A percentile compares a stretch with the other conserved stretches of the same genome.
Conservation (phyloP, 2,329 filamentous ascomycete species). For the Neoscytalidium dimidiatum region DNA sequence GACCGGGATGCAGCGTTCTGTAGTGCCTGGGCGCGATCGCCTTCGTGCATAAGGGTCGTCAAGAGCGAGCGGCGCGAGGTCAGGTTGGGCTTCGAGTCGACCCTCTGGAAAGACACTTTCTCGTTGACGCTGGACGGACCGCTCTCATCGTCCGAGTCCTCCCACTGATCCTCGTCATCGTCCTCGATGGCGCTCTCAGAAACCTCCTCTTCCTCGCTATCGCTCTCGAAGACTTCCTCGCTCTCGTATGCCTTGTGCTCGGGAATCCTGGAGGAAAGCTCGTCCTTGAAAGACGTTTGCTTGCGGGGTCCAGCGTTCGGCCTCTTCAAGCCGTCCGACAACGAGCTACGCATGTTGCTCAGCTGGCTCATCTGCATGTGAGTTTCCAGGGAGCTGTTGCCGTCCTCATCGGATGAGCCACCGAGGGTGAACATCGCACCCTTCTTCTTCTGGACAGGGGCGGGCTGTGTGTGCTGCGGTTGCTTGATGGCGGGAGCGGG, state of each 20-base stretch:
- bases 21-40: slow-evolving; percentile 70
- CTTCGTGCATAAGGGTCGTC: slow-evolving; percentile 84
- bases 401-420: slow-evolving; percentile 80
- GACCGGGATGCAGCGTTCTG: slow-evolving; percentile 64
- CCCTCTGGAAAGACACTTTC: slow-evolving; percentile 79
- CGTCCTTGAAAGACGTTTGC: slow-evolving; percentile 78
- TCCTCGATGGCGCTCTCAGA: slow-evolving; percentile 62
- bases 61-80: slow-evolving; percentile 85
- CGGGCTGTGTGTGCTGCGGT: slow-evolving; percentile 27
- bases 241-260: slow-evolving; percentile 56
- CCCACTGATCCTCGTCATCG: slow-evolving; percentile 56
- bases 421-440: slow-evolving; percentile 74
- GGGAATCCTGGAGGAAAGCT: slow-evolving; percentile 68
- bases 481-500: slow-evolving; percentile 63
- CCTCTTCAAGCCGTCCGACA: slow-evolving; percentile 56
- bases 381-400: slow-evolving; percentile 73
- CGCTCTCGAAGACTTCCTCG: slow-evolving; percentile 60
- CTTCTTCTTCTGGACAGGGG: slow-evolving; percentile 59
- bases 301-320: slow-evolving; percentile 60
- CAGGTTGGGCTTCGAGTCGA: slow-evolving; percentile 83
- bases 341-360: slow-evolving; percentile 54
- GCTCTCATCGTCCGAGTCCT: slow-evolving; percentile 72
- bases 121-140: slow-evolving; percentile 82
- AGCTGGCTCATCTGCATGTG: slow-evolving; percentile 63
- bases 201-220: slow-evolving; percentile 55